These are phyloP conservation scores for Crithidia expoeki DNA, from an alignment of 208 protist species.

Conservation along the genomic window DNA sequence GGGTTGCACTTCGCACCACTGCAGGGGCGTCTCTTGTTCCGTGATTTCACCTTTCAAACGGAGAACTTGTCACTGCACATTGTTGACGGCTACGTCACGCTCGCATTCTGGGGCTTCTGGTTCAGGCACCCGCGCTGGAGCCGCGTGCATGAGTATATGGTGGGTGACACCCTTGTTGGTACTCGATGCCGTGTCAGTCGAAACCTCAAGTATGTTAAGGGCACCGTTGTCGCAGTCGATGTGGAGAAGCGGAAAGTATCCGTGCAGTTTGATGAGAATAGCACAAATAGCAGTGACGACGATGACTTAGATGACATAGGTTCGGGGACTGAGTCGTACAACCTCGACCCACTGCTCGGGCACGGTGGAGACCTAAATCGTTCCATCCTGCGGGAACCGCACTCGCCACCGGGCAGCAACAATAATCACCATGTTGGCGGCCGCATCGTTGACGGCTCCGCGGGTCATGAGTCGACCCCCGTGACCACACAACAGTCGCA, in stretches of 20 bases:
- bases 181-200: slow-evolving; percentile 64
- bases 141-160: slow-evolving; percentile 75
- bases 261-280: slow-evolving; percentile 62
- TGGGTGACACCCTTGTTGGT: slow-evolving; percentile 67
- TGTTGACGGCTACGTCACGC: slow-evolving; percentile 84
- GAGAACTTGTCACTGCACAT: slow-evolving; percentile 85
- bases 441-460: not conserved
- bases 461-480: not conserved
- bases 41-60: slow-evolving; percentile 73
- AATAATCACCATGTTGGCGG: not conserved
- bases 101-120: slow-evolving; percentile 79
- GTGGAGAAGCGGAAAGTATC: slow-evolving; percentile 51
- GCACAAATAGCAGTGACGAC: slow-evolving; percentile 22
- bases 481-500: not conserved
- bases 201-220: slow-evolving; percentile 58
- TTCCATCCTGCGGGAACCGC: not conserved
- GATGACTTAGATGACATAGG: slow-evolving; percentile 31
- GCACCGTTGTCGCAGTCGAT: slow-evolving; percentile 74
- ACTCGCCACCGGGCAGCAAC: not conserved
- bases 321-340: slow-evolving; percentile 9
- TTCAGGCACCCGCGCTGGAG: slow-evolving; percentile 60
- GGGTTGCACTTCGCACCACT: slow-evolving; percentile 67
- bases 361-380: not conserved
- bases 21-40: slow-evolving; percentile 73
- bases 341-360: not conserved